A percentile compares a stretch with the other conserved stretches of the same genome.
Conservation (phyloP, 305 asterid genomes). For the Striga hermonthica region DNA sequence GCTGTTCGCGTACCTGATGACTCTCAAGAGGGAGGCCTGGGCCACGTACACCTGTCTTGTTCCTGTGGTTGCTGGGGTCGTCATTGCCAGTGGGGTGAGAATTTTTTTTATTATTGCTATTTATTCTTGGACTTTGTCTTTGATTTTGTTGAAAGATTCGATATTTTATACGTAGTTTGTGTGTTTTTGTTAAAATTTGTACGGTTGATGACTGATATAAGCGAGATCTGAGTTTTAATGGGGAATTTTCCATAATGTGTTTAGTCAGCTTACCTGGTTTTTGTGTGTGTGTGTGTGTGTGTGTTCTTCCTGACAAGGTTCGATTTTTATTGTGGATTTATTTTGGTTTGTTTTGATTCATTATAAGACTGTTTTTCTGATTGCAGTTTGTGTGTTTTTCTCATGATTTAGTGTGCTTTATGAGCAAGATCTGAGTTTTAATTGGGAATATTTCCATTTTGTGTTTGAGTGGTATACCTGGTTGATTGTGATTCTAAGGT, state of each 20-base stretch:
- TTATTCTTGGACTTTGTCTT: background rate
- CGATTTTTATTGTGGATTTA: background rate
- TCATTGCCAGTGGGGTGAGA: conserved; percentile 95
- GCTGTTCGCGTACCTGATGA: conserved; percentile 74
- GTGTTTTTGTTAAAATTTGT: background rate
- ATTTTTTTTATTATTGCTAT: background rate
- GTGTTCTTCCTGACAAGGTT: background rate
- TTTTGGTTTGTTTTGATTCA: conserved; percentile 4
- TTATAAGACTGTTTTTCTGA: background rate
- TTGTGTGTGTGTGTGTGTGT: background rate
- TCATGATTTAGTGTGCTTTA: conserved; percentile 7
- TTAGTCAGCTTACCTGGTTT: background rate
- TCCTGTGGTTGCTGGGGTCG: conserved; percentile 92
- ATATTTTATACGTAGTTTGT: background rate
- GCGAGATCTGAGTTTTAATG: too few relatives aligned
- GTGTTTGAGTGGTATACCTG: background rate
- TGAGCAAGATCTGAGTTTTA: conserved; percentile 32
- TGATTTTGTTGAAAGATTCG: background rate
- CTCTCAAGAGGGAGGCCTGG: conserved; percentile 84
- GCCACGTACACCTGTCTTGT: conserved; percentile 78
- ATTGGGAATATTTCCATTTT: background rate
- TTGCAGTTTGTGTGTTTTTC: conserved; percentile 6
- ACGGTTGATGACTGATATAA: too few relatives aligned
- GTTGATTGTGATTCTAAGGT: conserved; percentile 13
- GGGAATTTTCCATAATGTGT: too few relatives aligned